phyloP scores from a whole-genome alignment of 2,329 filamentous ascomycete genomes.

The Ramichloridium luteum region DNA sequence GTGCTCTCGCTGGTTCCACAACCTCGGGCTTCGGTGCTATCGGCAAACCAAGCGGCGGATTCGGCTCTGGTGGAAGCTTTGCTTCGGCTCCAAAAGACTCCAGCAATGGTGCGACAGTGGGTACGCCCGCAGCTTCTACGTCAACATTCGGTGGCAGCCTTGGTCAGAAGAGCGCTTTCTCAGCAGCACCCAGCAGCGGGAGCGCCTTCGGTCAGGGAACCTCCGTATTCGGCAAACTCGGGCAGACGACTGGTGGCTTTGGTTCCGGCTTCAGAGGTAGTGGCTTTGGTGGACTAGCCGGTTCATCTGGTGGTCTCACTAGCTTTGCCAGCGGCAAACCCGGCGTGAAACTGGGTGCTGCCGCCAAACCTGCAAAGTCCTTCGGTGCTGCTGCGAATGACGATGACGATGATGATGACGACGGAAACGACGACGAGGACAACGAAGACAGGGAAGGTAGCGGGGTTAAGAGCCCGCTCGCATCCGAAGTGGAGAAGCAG shows the following conservation, averaged over 20 bases:
- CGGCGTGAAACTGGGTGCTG: conserved; percentile 37
- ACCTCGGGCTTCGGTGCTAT: conserved; percentile 28
- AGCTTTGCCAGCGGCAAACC: conserved; percentile 49
- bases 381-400: conserved; percentile 68
- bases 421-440: conserved; percentile 39
- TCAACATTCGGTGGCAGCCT: conserved; percentile 29
- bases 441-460: conserved; percentile 33
- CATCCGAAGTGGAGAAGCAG: conserved; percentile 50
- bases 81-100: conserved; percentile 15
- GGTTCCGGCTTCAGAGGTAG: conserved; percentile 12
- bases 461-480: conserved; percentile 32
- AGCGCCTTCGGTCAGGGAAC: conserved; percentile 22
- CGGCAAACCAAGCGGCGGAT: conserved; percentile 19
- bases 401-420: conserved; percentile 40
- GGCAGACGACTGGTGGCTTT: conserved; percentile 13
- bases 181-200: conserved; percentile 11
- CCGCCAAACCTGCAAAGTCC: conserved; percentile 48
- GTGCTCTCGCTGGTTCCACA: conserved; percentile 29
- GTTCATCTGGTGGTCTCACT: conserved; percentile 37
- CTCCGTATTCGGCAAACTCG: conserved; percentile 24
- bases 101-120: conserved; percentile 3
- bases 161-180: conserved; percentile 23
- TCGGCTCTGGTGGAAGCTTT: conserved; percentile 21
- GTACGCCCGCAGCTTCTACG: conserved; percentile 3
- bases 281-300: conserved; percentile 29